These are phyloP conservation scores for Macrotyloma uniflorum DNA, from an alignment of 306 rosid genomes.

Conservation along the genomic window DNA sequence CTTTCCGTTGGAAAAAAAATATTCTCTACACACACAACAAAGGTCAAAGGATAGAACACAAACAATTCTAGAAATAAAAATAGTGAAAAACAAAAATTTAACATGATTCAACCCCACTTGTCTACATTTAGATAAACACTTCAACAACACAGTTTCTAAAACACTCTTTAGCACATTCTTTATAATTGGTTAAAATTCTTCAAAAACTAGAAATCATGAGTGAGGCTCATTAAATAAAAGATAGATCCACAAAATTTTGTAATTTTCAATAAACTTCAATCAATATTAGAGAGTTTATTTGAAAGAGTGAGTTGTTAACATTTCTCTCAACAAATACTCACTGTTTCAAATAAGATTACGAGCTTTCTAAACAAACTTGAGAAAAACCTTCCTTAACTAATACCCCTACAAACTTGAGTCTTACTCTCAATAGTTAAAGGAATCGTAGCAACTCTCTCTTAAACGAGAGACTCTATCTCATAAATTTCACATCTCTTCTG, in stretches of 20 bases:
- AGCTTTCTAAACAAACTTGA: neutral
- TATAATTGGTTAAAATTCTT: too few species aligned
- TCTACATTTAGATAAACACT: neutral
- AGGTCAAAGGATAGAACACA: neutral
- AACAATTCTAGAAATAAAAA: neutral
- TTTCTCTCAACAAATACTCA: neutral
- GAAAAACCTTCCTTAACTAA: neutral
- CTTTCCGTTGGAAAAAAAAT: neutral
- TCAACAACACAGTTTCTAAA: too few species aligned
- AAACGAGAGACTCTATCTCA: neutral
- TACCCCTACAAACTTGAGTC: neutral
- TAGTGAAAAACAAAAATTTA: neutral
- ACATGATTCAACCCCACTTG: neutral
- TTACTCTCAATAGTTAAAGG: neutral
- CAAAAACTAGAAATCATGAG: too few species aligned
- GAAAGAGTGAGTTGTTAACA: too few species aligned
- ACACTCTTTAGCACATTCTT: too few species aligned
- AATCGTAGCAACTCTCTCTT: neutral
- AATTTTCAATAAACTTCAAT: too few species aligned
- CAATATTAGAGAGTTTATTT: too few species aligned
- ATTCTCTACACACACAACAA: neutral
- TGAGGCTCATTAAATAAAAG: too few species aligned
- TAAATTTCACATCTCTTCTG: neutral
- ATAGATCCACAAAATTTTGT: too few species aligned
- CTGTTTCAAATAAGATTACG: neutral